Evolutionary conservation across 2,329 filamentous ascomycete genomes (phyloP), one percentile per base, ranked within the genome.

Genomic region (Orbilia blumenaviensis): DNA sequence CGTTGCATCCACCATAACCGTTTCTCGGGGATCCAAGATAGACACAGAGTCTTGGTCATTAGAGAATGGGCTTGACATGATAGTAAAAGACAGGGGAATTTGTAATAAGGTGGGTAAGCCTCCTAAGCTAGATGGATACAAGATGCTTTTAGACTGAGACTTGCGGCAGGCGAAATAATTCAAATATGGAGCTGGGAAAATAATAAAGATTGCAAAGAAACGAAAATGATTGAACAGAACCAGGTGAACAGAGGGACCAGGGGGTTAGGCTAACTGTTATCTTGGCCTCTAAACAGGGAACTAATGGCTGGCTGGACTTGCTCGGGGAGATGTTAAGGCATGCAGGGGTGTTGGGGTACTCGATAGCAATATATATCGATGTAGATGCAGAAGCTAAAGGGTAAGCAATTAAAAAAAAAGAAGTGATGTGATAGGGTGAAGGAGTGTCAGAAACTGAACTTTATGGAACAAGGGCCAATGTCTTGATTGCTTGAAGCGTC

Each of bases 31-130:
- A 16, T 42, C 56, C 6, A 42, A 21, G 16, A 10, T 25, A 3
- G 41, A 3, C 41, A 10, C 21, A 27, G 42, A 2, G 12, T 27
- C 42, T 34, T 38, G 36, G 23, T 56, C 44, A 25, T 46, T 25
- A 12, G 1, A 3, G 23, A 34, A 62, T 14, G 56, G 27, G 38
- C 34, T 62, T 27, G 66, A 71, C 66, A 71, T 71, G 0, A 18
- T 25, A 23, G 32, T 38, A n/a, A 10, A 36, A n/a, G n/a, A n/a
- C n/a, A n/a, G n/a, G n/a, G n/a, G n/a, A n/a, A n/a, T n/a, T n/a
- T n/a, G n/a, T n/a, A n/a, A n/a, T n/a, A n/a, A n/a, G n/a, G n/a
- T n/a, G n/a, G n/a, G n/a, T n/a, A n/a, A n/a, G n/a, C n/a, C n/a
- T n/a, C n/a, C n/a, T n/a, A n/a, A n/a, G n/a, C n/a, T n/a, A n/a